Evolutionary conservation across 805 yeast species (phyloP), one percentile per base, ranked within the genome.

Genomic region (Debaryomyces tyrocola): DNA sequence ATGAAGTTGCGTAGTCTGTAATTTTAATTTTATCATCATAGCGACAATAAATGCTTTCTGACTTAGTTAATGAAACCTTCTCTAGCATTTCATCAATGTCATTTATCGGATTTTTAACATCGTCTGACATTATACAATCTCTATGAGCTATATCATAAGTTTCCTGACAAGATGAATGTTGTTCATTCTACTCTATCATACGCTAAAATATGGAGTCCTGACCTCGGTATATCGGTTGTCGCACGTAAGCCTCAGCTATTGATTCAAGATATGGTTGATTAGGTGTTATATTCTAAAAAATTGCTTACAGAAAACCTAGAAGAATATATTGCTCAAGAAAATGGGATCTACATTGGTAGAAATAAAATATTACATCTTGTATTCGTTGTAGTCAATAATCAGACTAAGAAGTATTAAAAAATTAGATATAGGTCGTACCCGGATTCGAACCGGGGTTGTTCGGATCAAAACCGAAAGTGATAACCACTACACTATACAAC

Each of bases 361-460:
- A 17, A 17, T 17, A 17, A 17, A 17, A 17, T 17, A 17, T 17
- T 17, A 2, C 18, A 17, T 17, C 18, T 17, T 17, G 18, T 17
- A 17, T 17, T 17, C 18, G 18, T 17, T 2, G 18, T 17, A 17
- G 2, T 17, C 18, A 17, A 17, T 17, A 17, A 17, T 17, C 18
- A 17, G 18, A 17, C 18, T 17, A 17, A 17, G 18, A 24, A 3
- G 4, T 24, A 24, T 4, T 24, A 47, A 50, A 53, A 62, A 58
- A 55, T 42, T 33, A 82, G 18, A 17, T 17, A 17, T 17, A 17
- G 87, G 85, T 81, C 85, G 79, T 79, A 79, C 87, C 87, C 87
- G 87, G 87, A 80, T 80, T 82, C 87, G 87, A 82, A 82, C 87
- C 81, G 86, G 86, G 85, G 87, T 82, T 80, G 82, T 74, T 67